Conservation (phyloP, 2,329 filamentous ascomycete species). For the Ophiostoma piceae region DNA sequence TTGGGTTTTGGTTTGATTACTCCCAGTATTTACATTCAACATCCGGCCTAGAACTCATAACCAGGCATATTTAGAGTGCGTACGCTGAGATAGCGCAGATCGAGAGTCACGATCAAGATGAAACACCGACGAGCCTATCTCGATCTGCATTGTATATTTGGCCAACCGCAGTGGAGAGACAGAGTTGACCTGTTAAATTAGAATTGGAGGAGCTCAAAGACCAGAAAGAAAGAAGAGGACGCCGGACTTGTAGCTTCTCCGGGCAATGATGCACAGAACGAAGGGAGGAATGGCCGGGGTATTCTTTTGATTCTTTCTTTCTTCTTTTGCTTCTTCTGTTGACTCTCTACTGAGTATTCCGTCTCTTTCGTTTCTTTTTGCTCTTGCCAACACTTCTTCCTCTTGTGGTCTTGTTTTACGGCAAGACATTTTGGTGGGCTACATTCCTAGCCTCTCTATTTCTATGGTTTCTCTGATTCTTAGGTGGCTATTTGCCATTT, state of each 20-base stretch:
- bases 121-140: conserved; percentile 9
- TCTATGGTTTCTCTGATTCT: too few species aligned
- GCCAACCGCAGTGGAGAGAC: not conserved
- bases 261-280: conserved; percentile 8
- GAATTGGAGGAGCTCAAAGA: not conserved
- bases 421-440: conserved; percentile 3
- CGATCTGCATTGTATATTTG: not conserved
- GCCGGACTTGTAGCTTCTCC: not conserved
- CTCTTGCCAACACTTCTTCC: not conserved
- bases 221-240: not conserved
- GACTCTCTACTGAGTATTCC: not conserved
- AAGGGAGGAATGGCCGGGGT: conserved; percentile 5
- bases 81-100: not conserved
- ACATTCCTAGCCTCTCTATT: not conserved
- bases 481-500: not conserved
- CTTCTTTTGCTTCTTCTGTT: not conserved
- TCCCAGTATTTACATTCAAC: not conserved
- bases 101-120: conserved; percentile 2
- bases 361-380: not conserved
- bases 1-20: too few species aligned
- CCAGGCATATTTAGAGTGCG: not conserved
- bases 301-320: not conserved
- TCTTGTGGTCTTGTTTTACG: conserved; percentile 5
- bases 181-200: not conserved
- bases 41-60: not conserved